These are phyloP conservation scores for Pseudofabraea citricarpa DNA, from an alignment of 2,329 filamentous ascomycete genomes.

Conservation along the genomic window DNA sequence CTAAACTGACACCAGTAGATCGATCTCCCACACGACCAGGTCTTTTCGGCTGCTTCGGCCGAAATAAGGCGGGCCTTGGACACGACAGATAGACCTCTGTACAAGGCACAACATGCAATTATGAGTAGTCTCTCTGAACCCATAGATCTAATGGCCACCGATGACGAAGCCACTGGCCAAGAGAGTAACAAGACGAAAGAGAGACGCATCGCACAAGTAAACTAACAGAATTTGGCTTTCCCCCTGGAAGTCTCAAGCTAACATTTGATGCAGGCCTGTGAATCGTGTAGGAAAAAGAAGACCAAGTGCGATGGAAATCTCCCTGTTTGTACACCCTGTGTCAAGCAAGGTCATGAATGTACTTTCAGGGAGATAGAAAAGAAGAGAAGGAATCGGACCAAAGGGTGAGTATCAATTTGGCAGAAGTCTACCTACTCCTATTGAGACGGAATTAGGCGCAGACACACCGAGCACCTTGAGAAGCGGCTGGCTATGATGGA, in stretches of 20 bases:
- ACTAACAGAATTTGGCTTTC: too few species aligned
- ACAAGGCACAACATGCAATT: too few species aligned
- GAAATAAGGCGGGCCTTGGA: too few species aligned
- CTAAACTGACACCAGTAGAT: too few species aligned
- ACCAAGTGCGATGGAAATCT: conserved; percentile 98
- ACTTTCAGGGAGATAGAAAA: conserved; percentile 98
- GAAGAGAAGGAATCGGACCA: conserved; percentile 93
- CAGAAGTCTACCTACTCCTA: too few species aligned
- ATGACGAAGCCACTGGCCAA: conserved; percentile 51
- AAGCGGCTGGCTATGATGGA: conserved; percentile 96
- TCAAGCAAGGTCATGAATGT: conserved; percentile 97
- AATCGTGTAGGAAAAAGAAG: conserved; percentile 87
- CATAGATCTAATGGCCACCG: too few species aligned
- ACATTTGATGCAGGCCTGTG: conserved; percentile 43
- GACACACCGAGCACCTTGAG: conserved; percentile 96
- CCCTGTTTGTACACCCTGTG: conserved; percentile 90
- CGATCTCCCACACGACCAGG: too few species aligned
- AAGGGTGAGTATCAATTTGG: too few species aligned
- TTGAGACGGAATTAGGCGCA: conserved; percentile 57
- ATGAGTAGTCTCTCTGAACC: too few species aligned
- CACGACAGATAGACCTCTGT: too few species aligned
- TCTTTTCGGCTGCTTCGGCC: too few species aligned
- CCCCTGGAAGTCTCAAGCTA: too few species aligned
- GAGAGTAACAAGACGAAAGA: conserved; percentile 72
- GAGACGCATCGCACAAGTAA: conserved; percentile 54